Evolutionary conservation across 176 grass and related monocot genomes (phyloP), one percentile per base, ranked within the genome.

Genomic region (Oryza nivara): DNA sequence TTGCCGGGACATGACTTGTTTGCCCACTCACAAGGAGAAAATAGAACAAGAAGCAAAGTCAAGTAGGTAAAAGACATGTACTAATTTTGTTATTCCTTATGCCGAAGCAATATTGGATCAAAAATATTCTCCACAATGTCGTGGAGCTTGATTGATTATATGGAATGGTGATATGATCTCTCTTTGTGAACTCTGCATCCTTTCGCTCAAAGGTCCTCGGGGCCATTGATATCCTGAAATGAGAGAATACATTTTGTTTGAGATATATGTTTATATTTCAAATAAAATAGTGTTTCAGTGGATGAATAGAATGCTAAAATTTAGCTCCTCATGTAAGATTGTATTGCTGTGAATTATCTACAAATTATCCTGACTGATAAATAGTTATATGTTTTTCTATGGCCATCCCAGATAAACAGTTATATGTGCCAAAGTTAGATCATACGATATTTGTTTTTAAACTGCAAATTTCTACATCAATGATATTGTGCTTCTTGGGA

Each of bases 141-240:
- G 60, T 86, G 79, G 60, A 78, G 79, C 56, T 15, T 40, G 20
- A 83, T 74, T 60, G 47, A 73, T 60, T 90, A 60, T 82, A 78
- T 48, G 60, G 25, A 44, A 75, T 30, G 7, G 7, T 16, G 34
- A 52, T 52, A 75, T 4, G 2, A 72, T 90, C 83, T 28, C 36
- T 79, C 26, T 78, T 36, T 71, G 28, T 47, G 25, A 82, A 60
- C 35, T 7, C 34, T 58, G 44, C 34, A 5, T 63, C 17, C 26
- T 85, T 26, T 67, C 44, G 49, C 67, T 84, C 75, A 91, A 25
- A 87, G 68, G 44, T 84, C 85, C 82, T 89, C 87, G 32, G 84
- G 73, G 25, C 81, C 85, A 17, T 80, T 94, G 73, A 94, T 92
- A 5, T 86, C 73, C 92, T 92, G 84, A 83, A 68, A 67, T 44